Evolutionary conservation across 1,139 yeast species (phyloP).

Genomic region (Citeromyces siamensis): DNA sequence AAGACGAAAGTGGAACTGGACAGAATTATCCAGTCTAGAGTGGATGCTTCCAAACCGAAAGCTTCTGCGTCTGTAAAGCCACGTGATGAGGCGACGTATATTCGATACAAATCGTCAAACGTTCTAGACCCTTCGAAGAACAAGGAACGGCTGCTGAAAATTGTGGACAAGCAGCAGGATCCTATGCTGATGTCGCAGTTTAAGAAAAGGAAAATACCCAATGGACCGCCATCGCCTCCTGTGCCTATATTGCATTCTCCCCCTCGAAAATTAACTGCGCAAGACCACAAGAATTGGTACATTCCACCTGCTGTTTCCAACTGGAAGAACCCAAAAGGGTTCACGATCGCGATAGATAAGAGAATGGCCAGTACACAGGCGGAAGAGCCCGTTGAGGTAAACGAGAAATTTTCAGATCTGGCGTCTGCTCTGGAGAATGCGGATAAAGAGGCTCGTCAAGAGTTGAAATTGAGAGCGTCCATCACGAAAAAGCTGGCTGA

Average conservation of each 20-base stretch:
- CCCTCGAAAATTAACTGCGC: slow-evolving; percentile 45
- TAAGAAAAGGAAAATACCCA: slow-evolving; percentile 64
- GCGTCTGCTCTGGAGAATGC: slow-evolving; percentile 69
- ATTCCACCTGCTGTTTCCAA: slow-evolving; percentile 90
- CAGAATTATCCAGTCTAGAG: slow-evolving; percentile 26
- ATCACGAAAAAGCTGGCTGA: slow-evolving; percentile 41
- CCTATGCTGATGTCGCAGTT: slow-evolving; percentile 82
- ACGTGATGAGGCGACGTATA: slow-evolving; percentile 23
- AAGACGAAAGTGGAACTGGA: slow-evolving; percentile 37
- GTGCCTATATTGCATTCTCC: slow-evolving; percentile 21
- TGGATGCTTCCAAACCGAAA: slow-evolving; percentile 17
- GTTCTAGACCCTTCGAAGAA: slow-evolving; percentile 12
- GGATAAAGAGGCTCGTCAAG: slow-evolving; percentile 62
- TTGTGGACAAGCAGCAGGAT: slow-evolving; percentile 55
- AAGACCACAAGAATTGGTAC: slow-evolving; percentile 73
- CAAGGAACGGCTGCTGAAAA: slow-evolving; percentile 33
- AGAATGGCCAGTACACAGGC: slow-evolving; percentile 47
- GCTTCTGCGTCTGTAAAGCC: slow-evolving; percentile 10
- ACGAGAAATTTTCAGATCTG: slow-evolving; percentile 49
- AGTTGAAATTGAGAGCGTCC: slow-evolving; percentile 47
- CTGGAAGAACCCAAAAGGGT: slow-evolving; percentile 95
- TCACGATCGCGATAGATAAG: slow-evolving; percentile 71
- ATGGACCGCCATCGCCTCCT: slow-evolving; percentile 59
- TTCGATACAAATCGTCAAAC: slow-evolving; percentile 35
- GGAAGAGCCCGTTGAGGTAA: slow-evolving; percentile 27